phyloP scores from a whole-genome alignment of 768 basidiomycete species.

The Ephemerocybe angulata region DNA sequence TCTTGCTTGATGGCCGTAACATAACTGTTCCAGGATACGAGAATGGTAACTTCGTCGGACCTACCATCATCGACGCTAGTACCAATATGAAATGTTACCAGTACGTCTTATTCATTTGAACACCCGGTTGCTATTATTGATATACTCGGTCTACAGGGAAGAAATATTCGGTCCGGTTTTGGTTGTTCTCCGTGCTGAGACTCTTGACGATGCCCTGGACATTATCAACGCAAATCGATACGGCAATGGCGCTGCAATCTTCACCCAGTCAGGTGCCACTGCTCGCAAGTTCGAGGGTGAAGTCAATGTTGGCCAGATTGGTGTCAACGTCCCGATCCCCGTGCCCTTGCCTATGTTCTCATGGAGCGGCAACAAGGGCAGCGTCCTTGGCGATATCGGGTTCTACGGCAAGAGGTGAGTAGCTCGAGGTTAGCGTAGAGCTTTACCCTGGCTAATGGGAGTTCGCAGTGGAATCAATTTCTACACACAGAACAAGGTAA shows the following conservation, averaged over 20 bases:
- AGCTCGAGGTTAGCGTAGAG: not conserved
- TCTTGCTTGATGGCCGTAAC: conserved; percentile 82
- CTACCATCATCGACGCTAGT: conserved; percentile 83
- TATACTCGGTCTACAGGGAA: conserved; percentile 60
- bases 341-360: conserved; percentile 94
- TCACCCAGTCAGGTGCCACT: conserved; percentile 93
- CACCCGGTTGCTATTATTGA: not conserved
- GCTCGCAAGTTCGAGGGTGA: conserved; percentile 88
- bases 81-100: conserved; percentile 84
- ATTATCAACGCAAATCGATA: conserved; percentile 89
- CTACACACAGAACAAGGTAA: conserved; percentile 91
- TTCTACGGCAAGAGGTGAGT: conserved; percentile 86
- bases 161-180: conserved; percentile 96
- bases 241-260: conserved; percentile 93
- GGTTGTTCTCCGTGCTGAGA: conserved; percentile 71
- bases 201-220: conserved; percentile 84
- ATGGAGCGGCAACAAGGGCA: conserved; percentile 93
- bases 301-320: conserved; percentile 89
- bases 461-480: conserved; percentile 78
- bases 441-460: conserved; percentile 1
- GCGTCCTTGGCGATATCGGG: conserved; percentile 79
- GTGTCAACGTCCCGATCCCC: conserved; percentile 89
- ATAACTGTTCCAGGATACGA: conserved; percentile 68
- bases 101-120: conserved; percentile 40
- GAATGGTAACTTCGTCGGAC: conserved; percentile 91